These are phyloP conservation scores for sorghum (Sorghum bicolor) DNA, from an alignment of 176 grass and related monocot genomes.

Conservation along the genomic window Sorghum_bicolor_NCBIv3 NC_012872.2:69917501-69918000, in stretches of 20 bases:
- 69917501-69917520: conserved; percentile 23
- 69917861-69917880: not conserved
- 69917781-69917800: not conserved
- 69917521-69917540: conserved; percentile 45
- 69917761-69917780: conserved; percentile 20
- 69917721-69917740: conserved; percentile 44
- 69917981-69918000: conserved; percentile 34
- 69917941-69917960: conserved; percentile 48
- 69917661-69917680: conserved; percentile 98
- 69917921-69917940: conserved; percentile 46
- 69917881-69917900: conserved; percentile 41
- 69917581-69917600: conserved; percentile 63
- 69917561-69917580: conserved; percentile 77
- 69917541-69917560: conserved; percentile 21
- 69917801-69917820: not conserved
- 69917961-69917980: conserved; percentile 27
- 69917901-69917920: conserved; percentile 56
- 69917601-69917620: conserved; percentile 36
- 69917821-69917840: conserved; percentile 15
- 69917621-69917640: conserved; percentile 36
- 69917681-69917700: conserved; percentile 87
- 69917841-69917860: conserved; percentile 6
- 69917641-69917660: conserved; percentile 72
- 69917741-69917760: conserved; percentile 48
- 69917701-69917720: conserved; percentile 55